Evolutionary conservation across 208 protist species (phyloP).

Genomic region (Crithidia bombi): DNA sequence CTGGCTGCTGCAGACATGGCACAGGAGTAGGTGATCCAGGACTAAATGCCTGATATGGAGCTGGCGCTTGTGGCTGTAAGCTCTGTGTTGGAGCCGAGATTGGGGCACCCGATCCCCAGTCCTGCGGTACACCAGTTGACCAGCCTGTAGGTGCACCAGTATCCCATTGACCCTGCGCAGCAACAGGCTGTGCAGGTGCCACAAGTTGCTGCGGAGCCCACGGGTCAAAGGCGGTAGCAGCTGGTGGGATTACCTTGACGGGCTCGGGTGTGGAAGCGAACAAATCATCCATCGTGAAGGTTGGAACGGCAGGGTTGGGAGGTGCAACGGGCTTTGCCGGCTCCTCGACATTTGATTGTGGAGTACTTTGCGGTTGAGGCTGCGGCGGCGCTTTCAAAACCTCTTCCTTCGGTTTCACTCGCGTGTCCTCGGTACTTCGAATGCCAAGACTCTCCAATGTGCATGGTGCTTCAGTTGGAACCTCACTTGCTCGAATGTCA

Average conservation of each 20-base stretch:
- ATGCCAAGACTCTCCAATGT: constrained; percentile 69
- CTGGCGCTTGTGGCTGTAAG: neutral
- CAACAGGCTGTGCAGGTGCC: neutral
- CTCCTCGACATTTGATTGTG: neutral
- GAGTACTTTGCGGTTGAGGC: constrained; percentile 1
- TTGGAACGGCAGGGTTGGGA: neutral
- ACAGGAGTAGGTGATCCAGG: neutral
- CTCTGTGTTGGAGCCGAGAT: neutral
- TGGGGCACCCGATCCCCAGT: constrained; percentile 19
- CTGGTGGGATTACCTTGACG: neutral
- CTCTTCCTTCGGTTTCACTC: constrained; percentile 19
- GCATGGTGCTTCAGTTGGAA: constrained; percentile 36
- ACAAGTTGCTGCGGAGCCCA: constrained; percentile 1
- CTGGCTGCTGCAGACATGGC: neutral
- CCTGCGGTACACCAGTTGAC: constrained; percentile 30
- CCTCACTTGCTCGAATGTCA: constrained; percentile 41
- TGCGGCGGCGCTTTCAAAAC: neutral
- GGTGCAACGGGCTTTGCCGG: neutral
- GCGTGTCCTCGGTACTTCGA: constrained; percentile 11
- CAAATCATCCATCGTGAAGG: constrained; percentile 53
- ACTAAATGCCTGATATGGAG: neutral
- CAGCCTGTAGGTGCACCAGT: constrained; percentile 25
- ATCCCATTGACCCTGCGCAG: constrained; percentile 10
- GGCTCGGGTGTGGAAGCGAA: constrained; percentile 23
- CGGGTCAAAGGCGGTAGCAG: neutral